Evolutionary conservation across 1,139 yeast species (phyloP).

Genomic region (Nematodospora anomalae): DNA sequence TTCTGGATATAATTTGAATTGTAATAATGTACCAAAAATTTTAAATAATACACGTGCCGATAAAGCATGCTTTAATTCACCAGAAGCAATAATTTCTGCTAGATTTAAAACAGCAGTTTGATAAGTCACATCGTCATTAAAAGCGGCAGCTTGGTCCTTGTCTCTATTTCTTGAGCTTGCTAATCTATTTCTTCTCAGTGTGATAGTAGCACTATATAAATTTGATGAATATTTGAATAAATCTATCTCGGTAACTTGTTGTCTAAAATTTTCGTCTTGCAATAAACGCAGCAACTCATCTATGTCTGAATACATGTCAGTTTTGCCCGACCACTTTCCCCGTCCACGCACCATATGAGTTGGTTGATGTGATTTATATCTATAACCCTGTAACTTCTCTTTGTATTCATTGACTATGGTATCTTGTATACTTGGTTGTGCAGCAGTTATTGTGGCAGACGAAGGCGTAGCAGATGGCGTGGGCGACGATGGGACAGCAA

Average conservation of each 20-base stretch:
- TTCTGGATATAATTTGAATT: conserved; percentile 36
- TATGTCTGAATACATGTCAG: conserved; percentile 11
- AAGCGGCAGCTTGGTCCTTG: conserved; percentile 34
- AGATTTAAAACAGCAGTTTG: conserved; percentile 36
- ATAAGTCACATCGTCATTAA: conserved; percentile 32
- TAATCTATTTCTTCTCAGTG: conserved; percentile 12
- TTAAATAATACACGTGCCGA: conserved; percentile 28
- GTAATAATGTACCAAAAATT: conserved; percentile 25
- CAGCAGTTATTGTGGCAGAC: background rate
- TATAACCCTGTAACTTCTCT: conserved; percentile 3
- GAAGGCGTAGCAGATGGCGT: no score
- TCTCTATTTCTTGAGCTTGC: conserved; percentile 35
- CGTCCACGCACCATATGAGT: conserved; percentile 1
- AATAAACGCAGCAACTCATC: conserved; percentile 25
- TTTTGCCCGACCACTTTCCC: conserved; percentile 2
- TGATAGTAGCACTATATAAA: conserved; percentile 9
- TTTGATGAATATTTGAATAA: conserved; percentile 24
- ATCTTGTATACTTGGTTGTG: conserved; percentile 4
- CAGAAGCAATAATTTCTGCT: conserved; percentile 31
- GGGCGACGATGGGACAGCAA: no score
- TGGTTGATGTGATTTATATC: conserved; percentile 6
- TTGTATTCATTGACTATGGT: conserved; percentile 1
- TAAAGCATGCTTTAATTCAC: conserved; percentile 31
- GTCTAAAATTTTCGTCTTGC: conserved; percentile 30
- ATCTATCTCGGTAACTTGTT: conserved; percentile 25